phyloP scores from a whole-genome alignment of 148 eudicot genomes.

The Simmondsia chinensis region DNA sequence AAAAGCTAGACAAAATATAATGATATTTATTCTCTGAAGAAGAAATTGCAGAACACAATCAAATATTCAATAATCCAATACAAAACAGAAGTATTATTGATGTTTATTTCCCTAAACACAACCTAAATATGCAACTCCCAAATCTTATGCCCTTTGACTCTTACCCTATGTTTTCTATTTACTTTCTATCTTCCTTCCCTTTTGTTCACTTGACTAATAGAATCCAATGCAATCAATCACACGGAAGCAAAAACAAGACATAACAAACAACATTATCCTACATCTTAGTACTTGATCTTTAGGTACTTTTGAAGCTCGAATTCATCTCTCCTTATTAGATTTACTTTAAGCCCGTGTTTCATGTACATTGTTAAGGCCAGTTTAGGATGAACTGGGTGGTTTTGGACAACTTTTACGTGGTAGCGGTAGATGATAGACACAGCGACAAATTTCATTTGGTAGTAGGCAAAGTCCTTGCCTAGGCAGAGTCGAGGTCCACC shows the following conservation, averaged over 20 bases:
- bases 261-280: neutral
- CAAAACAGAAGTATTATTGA: too few species aligned
- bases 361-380: conserved; percentile 95
- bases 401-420: conserved; percentile 45
- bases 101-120: too few species aligned
- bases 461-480: conserved; percentile 93
- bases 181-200: neutral
- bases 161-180: conserved; percentile 2
- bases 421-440: conserved; percentile 72
- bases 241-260: conserved; percentile 7
- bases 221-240: conserved; percentile 10
- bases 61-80: too few species aligned
- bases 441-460: conserved; percentile 91
- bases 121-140: neutral
- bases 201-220: neutral
- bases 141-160: neutral
- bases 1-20: too few species aligned
- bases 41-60: too few species aligned
- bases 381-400: conserved; percentile 68
- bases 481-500: conserved; percentile 93
- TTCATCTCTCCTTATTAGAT: conserved; percentile 39
- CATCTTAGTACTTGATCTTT: conserved; percentile 10
- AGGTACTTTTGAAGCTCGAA: conserved; percentile 24
- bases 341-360: conserved; percentile 80
- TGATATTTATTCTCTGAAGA: too few species aligned